Conservation (phyloP, 2,329 filamentous ascomycete species). For the Blumeria hordei region DNA sequence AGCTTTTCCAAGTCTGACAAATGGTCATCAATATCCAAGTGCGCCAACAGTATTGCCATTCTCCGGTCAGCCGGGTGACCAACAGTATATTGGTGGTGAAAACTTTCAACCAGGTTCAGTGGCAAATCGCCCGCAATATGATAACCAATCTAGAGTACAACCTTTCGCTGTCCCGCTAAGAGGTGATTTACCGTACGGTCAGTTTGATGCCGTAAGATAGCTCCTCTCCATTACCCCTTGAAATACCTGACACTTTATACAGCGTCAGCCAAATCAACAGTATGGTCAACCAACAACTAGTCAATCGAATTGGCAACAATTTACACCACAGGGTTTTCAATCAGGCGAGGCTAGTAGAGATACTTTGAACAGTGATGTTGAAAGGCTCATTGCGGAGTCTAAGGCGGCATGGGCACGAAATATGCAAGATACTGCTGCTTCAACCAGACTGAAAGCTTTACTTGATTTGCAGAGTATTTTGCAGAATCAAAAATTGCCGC, state of each 20-base stretch:
- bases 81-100: neutral
- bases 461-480: constrained; percentile 65
- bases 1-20: constrained; percentile 2
- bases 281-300: constrained; percentile 18
- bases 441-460: constrained; percentile 62
- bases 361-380: constrained; percentile 61
- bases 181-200: too few relatives aligned
- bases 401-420: constrained; percentile 52
- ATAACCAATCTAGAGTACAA: constrained; percentile 3
- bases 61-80: neutral
- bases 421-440: constrained; percentile 50
- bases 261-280: constrained; percentile 9
- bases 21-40: constrained; percentile 3
- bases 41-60: constrained; percentile 1
- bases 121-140: constrained; percentile 2
- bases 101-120: neutral
- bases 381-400: constrained; percentile 48
- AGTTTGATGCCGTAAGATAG: constrained; percentile 7
- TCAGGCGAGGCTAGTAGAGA: constrained; percentile 35
- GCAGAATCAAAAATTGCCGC: constrained; percentile 51
- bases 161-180: constrained; percentile 9
- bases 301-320: constrained; percentile 13
- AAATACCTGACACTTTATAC: neutral
- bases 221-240: neutral
- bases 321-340: constrained; percentile 12